Evolutionary conservation across 2,329 filamentous ascomycete species (phyloP), one percentile per base, ranked within the genome.

Genomic region (Cryphonectria radicalis): DNA sequence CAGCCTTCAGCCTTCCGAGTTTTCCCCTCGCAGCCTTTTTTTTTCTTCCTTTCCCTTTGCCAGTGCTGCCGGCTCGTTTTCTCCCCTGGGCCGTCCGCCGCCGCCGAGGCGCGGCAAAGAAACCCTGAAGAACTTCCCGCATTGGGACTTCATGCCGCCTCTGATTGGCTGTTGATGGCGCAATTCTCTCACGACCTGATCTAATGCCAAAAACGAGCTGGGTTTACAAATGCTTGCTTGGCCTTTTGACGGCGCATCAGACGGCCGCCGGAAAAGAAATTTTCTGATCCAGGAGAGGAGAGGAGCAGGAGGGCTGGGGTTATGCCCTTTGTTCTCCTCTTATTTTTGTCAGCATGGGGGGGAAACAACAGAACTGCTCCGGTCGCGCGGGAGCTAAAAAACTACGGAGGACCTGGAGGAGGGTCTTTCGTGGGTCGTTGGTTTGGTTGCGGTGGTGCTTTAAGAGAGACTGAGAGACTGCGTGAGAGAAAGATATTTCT

Each of bases 131-230:
- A 50, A 68, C 62, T 68, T 71, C 65, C 71, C 69, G 69, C 57
- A 62, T 68, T 70, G 32, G 71, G 55, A 67, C 17, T 37, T 60
- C 63, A 53, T 28, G 32, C 43, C 55, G 65, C 42, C 53, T 67
- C 46, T 71, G 71, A 71, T 70, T 71, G 71, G 68, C 62, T 53
- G 53, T 19, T 35, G 71, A 73, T 73, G 71, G 71, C 71, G 71
- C 71, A 73, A 73, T 73, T 72, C 68, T 42, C 37, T 55, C 57
- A 53, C 43, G 55, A 64, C 65, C 68, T 72, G 65, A 69, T 69
- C 70, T 72, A 66, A 72, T 72, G 68, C 65, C 60, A 70, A 62
- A 62, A 70, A 55, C 46, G 50, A 40, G 65, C 71, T 60, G 50
- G 57, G 50, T 70, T 67, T 66, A 53, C 70, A 70, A 63, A 70